Evolutionary conservation across 805 yeast species (phyloP).

Genomic region (Hagleromyces aurorensis): DNA sequence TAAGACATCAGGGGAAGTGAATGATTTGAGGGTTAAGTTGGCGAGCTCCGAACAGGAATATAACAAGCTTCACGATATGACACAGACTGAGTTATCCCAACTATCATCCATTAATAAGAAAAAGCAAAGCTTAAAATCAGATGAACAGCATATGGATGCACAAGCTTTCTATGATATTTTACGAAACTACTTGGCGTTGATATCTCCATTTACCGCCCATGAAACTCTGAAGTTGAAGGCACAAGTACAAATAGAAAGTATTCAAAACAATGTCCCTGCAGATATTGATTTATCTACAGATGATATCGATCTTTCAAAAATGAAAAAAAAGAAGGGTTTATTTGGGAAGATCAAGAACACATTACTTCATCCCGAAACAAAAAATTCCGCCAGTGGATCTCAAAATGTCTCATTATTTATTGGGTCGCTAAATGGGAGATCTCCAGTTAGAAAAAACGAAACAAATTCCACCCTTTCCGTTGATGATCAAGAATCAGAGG

Average conservation of each 20-base stretch:
- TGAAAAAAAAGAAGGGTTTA: constrained; percentile 56
- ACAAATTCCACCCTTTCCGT: too few relatives aligned
- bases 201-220: constrained; percentile 58
- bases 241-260: constrained; percentile 86
- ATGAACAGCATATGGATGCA: constrained; percentile 39
- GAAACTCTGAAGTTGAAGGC: constrained; percentile 68
- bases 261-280: constrained; percentile 68
- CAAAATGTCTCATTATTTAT: too few relatives aligned
- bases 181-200: constrained; percentile 40
- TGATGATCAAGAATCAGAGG: too few relatives aligned
- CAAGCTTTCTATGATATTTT: constrained; percentile 36
- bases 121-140: constrained; percentile 34
- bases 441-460: too few relatives aligned
- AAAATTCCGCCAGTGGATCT: constrained; percentile 18
- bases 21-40: constrained; percentile 46
- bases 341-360: constrained; percentile 34
- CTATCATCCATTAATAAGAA: constrained; percentile 27
- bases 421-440: too few relatives aligned
- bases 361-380: constrained; percentile 8
- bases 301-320: constrained; percentile 36
- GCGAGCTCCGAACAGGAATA: constrained; percentile 33
- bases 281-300: constrained; percentile 61
- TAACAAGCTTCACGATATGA: constrained; percentile 21
- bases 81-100: constrained; percentile 27
- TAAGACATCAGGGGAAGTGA: constrained; percentile 47